Conservation (phyloP, 2,329 filamentous ascomycete species). For the Pseudogymnoascus sp. region DNA sequence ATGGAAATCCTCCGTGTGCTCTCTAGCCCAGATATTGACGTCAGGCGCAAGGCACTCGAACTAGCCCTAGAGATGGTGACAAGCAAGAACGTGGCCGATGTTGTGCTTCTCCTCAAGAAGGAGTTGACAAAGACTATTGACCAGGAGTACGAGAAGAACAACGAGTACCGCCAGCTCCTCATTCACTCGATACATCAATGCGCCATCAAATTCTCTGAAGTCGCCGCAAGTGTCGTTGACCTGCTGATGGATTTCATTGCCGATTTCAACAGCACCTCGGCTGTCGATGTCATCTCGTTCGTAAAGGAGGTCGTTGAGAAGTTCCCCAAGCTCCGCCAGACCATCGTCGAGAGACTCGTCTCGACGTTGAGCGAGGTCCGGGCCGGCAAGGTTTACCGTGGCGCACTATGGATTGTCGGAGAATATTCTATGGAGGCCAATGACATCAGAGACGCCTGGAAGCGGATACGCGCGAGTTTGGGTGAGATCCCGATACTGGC, state of each 20-base stretch:
- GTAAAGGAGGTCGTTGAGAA: slow-evolving; percentile 99
- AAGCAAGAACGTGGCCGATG: slow-evolving; percentile 97
- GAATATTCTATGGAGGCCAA: slow-evolving; percentile 92
- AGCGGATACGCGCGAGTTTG: slow-evolving; percentile 82
- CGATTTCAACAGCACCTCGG: slow-evolving; percentile 94
- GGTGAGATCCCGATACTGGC: slow-evolving; percentile 96
- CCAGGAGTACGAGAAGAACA: slow-evolving; percentile 97
- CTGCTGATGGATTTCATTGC: slow-evolving; percentile 98
- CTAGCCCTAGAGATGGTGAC: slow-evolving; percentile 97
- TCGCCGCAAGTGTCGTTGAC: slow-evolving; percentile 91
- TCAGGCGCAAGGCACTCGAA: slow-evolving; percentile 79
- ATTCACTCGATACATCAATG: slow-evolving; percentile 98
- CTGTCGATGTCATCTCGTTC: slow-evolving; percentile 95
- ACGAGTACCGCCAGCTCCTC: slow-evolving; percentile 85
- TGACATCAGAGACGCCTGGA: slow-evolving; percentile 95
- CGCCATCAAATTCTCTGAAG: slow-evolving; percentile 97
- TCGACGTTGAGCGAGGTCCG: slow-evolving; percentile 87
- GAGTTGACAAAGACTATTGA: slow-evolving; percentile 96
- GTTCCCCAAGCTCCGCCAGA: slow-evolving; percentile 79
- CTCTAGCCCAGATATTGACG: slow-evolving; percentile 91
- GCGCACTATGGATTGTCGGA: slow-evolving; percentile 94
- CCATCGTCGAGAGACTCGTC: slow-evolving; percentile 82
- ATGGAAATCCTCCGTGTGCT: slow-evolving; percentile 97
- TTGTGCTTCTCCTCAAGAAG: slow-evolving; percentile 92
- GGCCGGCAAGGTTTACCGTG: slow-evolving; percentile 93